A percentile compares a stretch with the other conserved stretches of the same genome.
Evolutionary conservation across 2,329 filamentous ascomycete species (phyloP).

Genomic region (Ophiosphaerella herpotricha): DNA sequence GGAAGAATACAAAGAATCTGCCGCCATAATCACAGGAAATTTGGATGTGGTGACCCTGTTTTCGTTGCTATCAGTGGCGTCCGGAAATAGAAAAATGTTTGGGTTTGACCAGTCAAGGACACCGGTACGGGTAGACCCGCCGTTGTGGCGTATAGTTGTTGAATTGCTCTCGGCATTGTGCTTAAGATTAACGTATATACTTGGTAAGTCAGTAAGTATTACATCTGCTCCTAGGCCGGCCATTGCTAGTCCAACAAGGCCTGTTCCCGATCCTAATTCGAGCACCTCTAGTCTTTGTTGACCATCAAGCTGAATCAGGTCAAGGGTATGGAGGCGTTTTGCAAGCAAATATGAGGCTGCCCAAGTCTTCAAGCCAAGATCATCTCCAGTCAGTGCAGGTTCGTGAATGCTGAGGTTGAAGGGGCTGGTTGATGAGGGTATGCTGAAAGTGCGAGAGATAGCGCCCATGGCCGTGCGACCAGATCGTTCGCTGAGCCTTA

Average conservation of each 20-base stretch:
- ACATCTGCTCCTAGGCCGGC: slow-evolving; percentile 72
- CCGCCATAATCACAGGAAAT: slow-evolving; percentile 72
- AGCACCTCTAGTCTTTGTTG: slow-evolving; percentile 53
- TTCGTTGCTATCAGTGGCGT: slow-evolving; percentile 4
- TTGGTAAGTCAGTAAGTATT: slow-evolving; percentile 78
- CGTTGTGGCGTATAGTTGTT: slow-evolving; percentile 57
- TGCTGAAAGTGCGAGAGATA: slow-evolving; percentile 64
- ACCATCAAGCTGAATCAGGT: slow-evolving; percentile 8
- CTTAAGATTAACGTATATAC: slow-evolving; percentile 81
- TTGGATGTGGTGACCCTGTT: slow-evolving; percentile 19
- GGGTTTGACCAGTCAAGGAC: slow-evolving; percentile 75
- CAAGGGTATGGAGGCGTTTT: slow-evolving; percentile 62
- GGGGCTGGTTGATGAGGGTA: slow-evolving; percentile 52
- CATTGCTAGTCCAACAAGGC: slow-evolving; percentile 85
- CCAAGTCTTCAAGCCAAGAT: slow-evolving; percentile 94
- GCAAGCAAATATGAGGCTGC: slow-evolving; percentile 86
- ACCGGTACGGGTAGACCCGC: slow-evolving; percentile 65
- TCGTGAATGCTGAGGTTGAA: slow-evolving; percentile 75
- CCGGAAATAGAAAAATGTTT: slow-evolving; percentile 47
- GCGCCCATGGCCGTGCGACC: slow-evolving; percentile 73
- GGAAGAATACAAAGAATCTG: slow-evolving; percentile 86
- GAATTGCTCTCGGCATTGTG: slow-evolving; percentile 72
- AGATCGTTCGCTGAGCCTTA: slow-evolving; percentile 81
- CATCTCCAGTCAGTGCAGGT: slow-evolving; percentile 84
- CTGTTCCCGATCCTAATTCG: slow-evolving; percentile 88